Conservation (phyloP, 2,329 filamentous ascomycete species). For the Pseudogymnoascus sp. region DNA sequence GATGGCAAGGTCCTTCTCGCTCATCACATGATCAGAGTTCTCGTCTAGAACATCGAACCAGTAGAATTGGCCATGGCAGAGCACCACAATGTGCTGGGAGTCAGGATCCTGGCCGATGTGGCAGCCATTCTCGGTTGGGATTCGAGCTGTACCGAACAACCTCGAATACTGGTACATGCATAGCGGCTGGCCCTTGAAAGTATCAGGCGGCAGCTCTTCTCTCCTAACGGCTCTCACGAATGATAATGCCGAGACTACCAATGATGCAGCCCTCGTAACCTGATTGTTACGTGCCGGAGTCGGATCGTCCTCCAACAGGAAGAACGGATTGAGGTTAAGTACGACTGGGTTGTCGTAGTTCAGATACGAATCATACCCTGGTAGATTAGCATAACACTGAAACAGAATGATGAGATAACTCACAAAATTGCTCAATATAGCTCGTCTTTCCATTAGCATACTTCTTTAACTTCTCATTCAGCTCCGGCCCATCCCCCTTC, state of each 20-base stretch:
- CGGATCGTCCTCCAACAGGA: constrained; percentile 92
- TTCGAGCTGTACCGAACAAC: constrained; percentile 86
- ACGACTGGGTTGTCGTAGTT: constrained; percentile 98
- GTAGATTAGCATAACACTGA: constrained; percentile 9
- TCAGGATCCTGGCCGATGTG: constrained; percentile 90
- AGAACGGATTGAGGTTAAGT: constrained; percentile 95
- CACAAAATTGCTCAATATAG: constrained; percentile 99
- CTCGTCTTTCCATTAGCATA: constrained; percentile 88
- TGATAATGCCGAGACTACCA: constrained; percentile 81
- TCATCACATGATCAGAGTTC: constrained; percentile 94
- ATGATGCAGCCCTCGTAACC: constrained; percentile 84
- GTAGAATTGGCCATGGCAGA: constrained; percentile 94
- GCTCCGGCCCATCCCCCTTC: constrained; percentile 65
- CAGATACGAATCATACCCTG: constrained; percentile 97
- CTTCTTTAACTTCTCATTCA: constrained; percentile 82
- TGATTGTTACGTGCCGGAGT: constrained; percentile 95
- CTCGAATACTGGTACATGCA: constrained; percentile 99
- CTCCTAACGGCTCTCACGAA: constrained; percentile 89
- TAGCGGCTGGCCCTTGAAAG: constrained; percentile 69
- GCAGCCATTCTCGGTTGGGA: constrained; percentile 90
- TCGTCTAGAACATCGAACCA: constrained; percentile 98
- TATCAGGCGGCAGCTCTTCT: constrained; percentile 88
- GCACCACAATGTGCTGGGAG: constrained; percentile 87
- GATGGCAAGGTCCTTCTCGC: constrained; percentile 81
- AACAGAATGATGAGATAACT: constrained; percentile 30